Evolutionary conservation across 495 filamentous ascomycete species (phyloP), one percentile per base, ranked within the genome.

Genomic region (Neurospora hispaniola): DNA sequence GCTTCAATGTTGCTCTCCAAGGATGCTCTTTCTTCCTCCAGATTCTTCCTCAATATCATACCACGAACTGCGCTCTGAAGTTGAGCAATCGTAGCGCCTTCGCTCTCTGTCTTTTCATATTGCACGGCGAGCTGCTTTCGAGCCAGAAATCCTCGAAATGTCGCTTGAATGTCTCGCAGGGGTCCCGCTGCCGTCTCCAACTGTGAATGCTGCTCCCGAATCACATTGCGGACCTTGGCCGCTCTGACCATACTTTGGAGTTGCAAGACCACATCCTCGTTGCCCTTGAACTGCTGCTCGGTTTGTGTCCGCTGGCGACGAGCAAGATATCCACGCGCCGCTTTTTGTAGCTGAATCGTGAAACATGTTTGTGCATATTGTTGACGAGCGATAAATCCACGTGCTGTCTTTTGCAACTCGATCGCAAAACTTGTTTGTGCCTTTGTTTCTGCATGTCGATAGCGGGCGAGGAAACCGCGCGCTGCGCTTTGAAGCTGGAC

Each of bases 211-310:
- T 93, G 84, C 71, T 86, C 82, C 74, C 88, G 88, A 73, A 91
- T 86, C 79, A 93, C 83, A 69, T 87, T 84, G 76, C 96, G 88
- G 48, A 90, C 89, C 81, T 91, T 95, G 48, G 86, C 86, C 4
- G 90, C 96, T 77, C 96, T 86, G 71, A 94, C 88, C 40, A 96
- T 83, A 75, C 90, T 96, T 81, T 99, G 96, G n/a, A 99, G 81
- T 71, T 87, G 86, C 39, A 96, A 81, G 44, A 99, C 86, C 69
- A 94, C 88, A 16, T 81, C 78, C 76, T 95, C 90, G 69, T 89
- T 90, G 71, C 88, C 87, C 76, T 90, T 87, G 85, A 92, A 94
- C 82, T 86, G 87, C 43, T 87, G 80, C 79, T 91, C 88, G 75
- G 89, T 88, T 27, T 84, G 83, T 70, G 81, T 81, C 77, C 89